Evolutionary conservation across 2,329 filamentous ascomycete species (phyloP).

Genomic region (Ceratocystis papillata): DNA sequence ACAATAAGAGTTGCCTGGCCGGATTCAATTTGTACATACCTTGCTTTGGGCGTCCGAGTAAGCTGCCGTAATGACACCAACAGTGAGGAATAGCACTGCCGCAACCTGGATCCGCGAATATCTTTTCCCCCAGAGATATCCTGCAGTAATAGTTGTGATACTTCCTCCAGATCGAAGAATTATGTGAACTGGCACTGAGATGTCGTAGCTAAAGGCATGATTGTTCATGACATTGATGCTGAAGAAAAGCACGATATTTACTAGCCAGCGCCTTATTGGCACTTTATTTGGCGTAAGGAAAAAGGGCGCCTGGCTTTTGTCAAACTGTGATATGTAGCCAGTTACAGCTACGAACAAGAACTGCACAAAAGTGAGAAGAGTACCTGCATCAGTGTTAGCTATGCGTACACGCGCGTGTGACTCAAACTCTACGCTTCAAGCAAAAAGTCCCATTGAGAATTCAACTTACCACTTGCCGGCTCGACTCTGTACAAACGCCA

Average conservation of each 20-base stretch:
- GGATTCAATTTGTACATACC: conserved; percentile 37
- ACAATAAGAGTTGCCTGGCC: not conserved
- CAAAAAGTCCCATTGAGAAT: not conserved
- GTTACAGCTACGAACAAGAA: conserved; percentile 73
- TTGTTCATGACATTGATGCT: conserved; percentile 94
- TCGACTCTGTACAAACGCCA: conserved; percentile 50
- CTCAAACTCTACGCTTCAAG: not conserved
- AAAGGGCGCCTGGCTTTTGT: conserved; percentile 53
- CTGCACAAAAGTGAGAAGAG: conserved; percentile 79
- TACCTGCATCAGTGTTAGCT: conserved; percentile 42
- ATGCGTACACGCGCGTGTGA: not conserved
- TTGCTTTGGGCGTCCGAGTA: conserved; percentile 82
- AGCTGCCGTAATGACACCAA: conserved; percentile 77
- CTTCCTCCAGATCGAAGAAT: conserved; percentile 91
- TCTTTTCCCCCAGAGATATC: conserved; percentile 71
- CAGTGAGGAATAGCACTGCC: conserved; percentile 70
- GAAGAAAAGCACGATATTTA: conserved; percentile 87
- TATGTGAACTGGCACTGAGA: conserved; percentile 93
- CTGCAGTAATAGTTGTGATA: conserved; percentile 89
- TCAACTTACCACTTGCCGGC: conserved; percentile 61
- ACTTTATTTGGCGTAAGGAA: conserved; percentile 69
- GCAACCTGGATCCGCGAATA: conserved; percentile 72
- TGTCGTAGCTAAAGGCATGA: conserved; percentile 92
- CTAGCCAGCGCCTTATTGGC: conserved; percentile 70
- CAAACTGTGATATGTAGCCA: conserved; percentile 66